Conservation (phyloP, 495 filamentous ascomycete genomes). For the Trichocladium antarcticum region DNA sequence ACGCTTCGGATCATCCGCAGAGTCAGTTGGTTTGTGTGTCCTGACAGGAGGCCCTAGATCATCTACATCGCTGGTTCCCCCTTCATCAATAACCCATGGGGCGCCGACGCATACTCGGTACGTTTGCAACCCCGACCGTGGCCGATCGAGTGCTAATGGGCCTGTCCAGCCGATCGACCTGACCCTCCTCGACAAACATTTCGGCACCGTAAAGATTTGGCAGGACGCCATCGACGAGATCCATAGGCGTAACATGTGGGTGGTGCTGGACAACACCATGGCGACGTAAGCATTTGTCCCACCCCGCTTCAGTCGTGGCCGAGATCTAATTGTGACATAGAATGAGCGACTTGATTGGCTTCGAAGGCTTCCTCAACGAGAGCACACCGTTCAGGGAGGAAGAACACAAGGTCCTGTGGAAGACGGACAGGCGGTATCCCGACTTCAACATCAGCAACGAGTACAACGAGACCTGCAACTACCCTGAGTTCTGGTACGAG, state of each 20-base stretch:
- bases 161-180: constrained; percentile 49
- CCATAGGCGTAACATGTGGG: constrained; percentile 57
- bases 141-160: neutral
- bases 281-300: constrained; percentile 36
- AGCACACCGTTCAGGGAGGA: constrained; percentile 49
- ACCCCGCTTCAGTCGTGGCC: neutral
- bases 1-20: neutral
- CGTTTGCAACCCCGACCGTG: neutral
- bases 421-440: constrained; percentile 45
- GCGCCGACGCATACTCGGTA: constrained; percentile 50
- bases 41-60: constrained; percentile 26
- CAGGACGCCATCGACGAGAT: constrained; percentile 53
- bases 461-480: constrained; percentile 49
- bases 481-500: constrained; percentile 58
- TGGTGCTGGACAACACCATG: constrained; percentile 62
- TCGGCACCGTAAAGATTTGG: constrained; percentile 53
- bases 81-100: constrained; percentile 64
- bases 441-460: constrained; percentile 54
- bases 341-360: constrained; percentile 61
- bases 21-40: neutral
- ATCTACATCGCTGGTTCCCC: constrained; percentile 60
- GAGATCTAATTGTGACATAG: constrained; percentile 13
- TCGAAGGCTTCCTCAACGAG: constrained; percentile 53
- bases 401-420: constrained; percentile 52
- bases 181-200: constrained; percentile 60